Base-by-base conservation (phyloP, 2,329 filamentous ascomycete species). In the Neurospora sp. region DNA sequence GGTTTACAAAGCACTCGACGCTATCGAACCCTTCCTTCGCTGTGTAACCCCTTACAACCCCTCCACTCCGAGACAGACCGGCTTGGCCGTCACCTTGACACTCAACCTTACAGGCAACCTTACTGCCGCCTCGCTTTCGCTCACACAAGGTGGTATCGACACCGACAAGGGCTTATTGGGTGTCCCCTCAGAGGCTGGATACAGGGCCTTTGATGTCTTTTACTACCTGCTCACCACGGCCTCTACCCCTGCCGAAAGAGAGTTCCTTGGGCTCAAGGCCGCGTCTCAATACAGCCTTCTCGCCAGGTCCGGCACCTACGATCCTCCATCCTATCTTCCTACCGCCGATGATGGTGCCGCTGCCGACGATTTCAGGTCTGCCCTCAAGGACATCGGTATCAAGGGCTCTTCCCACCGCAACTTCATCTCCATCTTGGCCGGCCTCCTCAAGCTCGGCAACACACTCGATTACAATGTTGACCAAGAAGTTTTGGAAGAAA, bases 151-250 rank as follows among this genome's bases (percentile, higher is more conserved):
- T 3, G 96, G 96, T 19, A 91, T 99, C 71, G 92, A 99, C 78
- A 96, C 93, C 0, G 82, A 85, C 23, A 88, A 88, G 72, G 96
- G 95, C 57, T 84, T 99, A 11, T 83, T 97, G 17, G 89, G 91
- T 70, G 88, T 99, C 17, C 92, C 96, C 0, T 80, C 89, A 0
- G 89, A 97, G 77, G 77, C 88, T 6, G 96, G 96, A 12, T 93
- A 93, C 80, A 90, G 96, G 72, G 96, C 95, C 3, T 99, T 99
- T 75, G 95, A 99, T 77, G 96, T 97, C 67, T 98, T 99, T 78
- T 98, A 99, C 82, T 98, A 97, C 76, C 88, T 99, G 0, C 85
- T 98, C 57, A 96, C 94, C 0, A 93, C 92, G n/a, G 91, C 92
- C 0, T 97, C 96, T 0, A 96, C 92, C 1, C 89, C 91, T 4